Percentiles rank a stretch among this genome's conserved stretches.
These are phyloP conservation scores for Rugonectria rugulosa DNA, from an alignment of 2,329 filamentous ascomycete species.

Conservation along the genomic window DNA sequence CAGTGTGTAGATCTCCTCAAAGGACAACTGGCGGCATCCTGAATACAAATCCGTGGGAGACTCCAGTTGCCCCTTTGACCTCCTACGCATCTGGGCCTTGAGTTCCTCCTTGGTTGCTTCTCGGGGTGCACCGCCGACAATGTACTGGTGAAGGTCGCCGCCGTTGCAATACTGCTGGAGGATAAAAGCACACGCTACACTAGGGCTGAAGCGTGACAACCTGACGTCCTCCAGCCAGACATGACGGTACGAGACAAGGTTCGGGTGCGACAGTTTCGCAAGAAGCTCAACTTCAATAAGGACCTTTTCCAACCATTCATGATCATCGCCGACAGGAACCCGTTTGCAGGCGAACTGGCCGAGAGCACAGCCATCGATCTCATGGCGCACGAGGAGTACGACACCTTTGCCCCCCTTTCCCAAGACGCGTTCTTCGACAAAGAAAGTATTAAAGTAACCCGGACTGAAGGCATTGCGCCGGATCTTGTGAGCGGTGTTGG, in stretches of 20 bases:
- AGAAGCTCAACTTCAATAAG: conserved; percentile 92
- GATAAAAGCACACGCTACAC: conserved; percentile 94
- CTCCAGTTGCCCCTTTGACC: conserved; percentile 80
- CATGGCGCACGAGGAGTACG: conserved; percentile 90
- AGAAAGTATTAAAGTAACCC: conserved; percentile 92
- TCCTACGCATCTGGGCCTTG: conserved; percentile 84
- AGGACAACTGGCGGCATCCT: conserved; percentile 59
- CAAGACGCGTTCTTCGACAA: conserved; percentile 85
- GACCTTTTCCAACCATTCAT: conserved; percentile 93
- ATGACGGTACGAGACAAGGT: conserved; percentile 94
- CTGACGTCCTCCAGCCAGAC: conserved; percentile 94
- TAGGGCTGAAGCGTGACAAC: conserved; percentile 86
- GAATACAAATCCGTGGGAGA: conserved; percentile 58
- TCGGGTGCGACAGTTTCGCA: conserved; percentile 90
- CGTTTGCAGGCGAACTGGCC: conserved; percentile 97
- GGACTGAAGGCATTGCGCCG: conserved; percentile 87
- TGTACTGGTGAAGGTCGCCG: conserved; percentile 87
- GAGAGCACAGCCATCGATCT: conserved; percentile 86
- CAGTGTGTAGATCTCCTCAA: conserved; percentile 96
- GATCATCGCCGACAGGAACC: conserved; percentile 93
- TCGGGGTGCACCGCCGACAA: conserved; percentile 72
- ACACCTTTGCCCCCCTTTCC: conserved; percentile 94
- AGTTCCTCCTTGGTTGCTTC: conserved; percentile 81
- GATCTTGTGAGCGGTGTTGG: conserved; percentile 70
- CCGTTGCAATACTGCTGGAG: conserved; percentile 97